Percentiles rank a stretch among this genome's conserved stretches.
Evolutionary conservation across 345 rosid species (phyloP).

Genomic region (Bruguiera sexangula): DNA sequence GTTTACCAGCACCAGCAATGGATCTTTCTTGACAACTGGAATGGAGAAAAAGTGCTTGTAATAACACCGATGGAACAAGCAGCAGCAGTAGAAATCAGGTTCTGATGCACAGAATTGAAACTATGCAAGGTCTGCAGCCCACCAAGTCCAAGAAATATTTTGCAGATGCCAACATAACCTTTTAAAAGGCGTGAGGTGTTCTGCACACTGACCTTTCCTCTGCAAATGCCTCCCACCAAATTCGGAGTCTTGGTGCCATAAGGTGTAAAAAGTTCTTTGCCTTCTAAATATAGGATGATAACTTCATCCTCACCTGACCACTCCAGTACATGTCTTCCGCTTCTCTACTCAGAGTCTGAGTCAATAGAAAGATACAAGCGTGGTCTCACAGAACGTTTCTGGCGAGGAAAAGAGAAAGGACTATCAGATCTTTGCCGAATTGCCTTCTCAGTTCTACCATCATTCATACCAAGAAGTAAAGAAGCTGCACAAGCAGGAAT

Average conservation of each 20-base stretch:
- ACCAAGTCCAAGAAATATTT: conserved; percentile 12
- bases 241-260: not conserved
- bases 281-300: not conserved
- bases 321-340: conserved; percentile 21
- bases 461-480: conserved; percentile 70
- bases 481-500: conserved; percentile 58
- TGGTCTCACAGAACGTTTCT: conserved; percentile 84
- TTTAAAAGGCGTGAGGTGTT: not conserved
- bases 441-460: conserved; percentile 59
- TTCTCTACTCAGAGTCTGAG: conserved; percentile 66
- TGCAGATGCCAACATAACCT: conserved; percentile 18
- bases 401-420: conserved; percentile 73
- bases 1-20: conserved; percentile 21
- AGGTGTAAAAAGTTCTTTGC: conserved; percentile 6
- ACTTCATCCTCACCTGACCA: conserved; percentile 27
- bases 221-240: not conserved
- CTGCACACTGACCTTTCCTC: not conserved
- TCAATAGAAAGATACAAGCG: conserved; percentile 73
- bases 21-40: conserved; percentile 11
- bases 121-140: conserved; percentile 1
- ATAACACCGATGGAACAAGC: conserved; percentile 23
- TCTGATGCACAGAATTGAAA: conserved; percentile 4
- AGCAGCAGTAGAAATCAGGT: conserved; percentile 10
- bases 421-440: conserved; percentile 66
- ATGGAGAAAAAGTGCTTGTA: conserved; percentile 4